Percentiles rank a stretch among this genome's conserved stretches.
phyloP scores from a whole-genome alignment of 805 yeast species.

The Metschnikowia gruessii region DNA sequence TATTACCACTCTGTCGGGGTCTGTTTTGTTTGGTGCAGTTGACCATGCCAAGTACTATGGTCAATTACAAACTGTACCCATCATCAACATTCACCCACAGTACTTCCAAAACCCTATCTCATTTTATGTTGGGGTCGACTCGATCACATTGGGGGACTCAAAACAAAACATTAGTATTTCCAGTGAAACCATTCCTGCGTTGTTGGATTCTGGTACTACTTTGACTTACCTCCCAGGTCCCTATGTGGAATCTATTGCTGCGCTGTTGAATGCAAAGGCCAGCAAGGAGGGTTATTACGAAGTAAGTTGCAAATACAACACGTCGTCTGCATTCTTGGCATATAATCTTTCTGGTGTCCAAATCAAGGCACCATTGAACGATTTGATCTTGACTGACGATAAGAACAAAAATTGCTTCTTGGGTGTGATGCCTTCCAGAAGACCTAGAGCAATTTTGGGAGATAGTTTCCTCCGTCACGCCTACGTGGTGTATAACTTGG shows the following conservation, averaged over 20 bases:
- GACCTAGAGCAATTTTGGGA: conserved; percentile 51
- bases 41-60: too few relatives aligned
- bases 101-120: too few relatives aligned
- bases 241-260: too few relatives aligned
- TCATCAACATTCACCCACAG: too few relatives aligned
- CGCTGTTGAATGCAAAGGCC: too few relatives aligned
- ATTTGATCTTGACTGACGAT: too few relatives aligned
- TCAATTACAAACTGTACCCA: too few relatives aligned
- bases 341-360: conserved; percentile 27
- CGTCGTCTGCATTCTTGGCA: neutral
- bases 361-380: conserved; percentile 27
- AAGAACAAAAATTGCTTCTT: too few relatives aligned
- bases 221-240: conserved; percentile 45
- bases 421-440: neutral
- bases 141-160: conserved; percentile 24
- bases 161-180: conserved; percentile 12
- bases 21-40: conserved; percentile 27
- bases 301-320: conserved; percentile 14
- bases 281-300: conserved; percentile 4
- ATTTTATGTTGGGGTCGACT: conserved; percentile 39
- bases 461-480: conserved; percentile 63
- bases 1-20: conserved; percentile 27
- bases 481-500: conserved; percentile 66
- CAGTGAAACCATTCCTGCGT: conserved; percentile 13
- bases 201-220: conserved; percentile 56